Evolutionary conservation across 805 yeast species (phyloP).

Genomic region (Barnettozyma populi): DNA sequence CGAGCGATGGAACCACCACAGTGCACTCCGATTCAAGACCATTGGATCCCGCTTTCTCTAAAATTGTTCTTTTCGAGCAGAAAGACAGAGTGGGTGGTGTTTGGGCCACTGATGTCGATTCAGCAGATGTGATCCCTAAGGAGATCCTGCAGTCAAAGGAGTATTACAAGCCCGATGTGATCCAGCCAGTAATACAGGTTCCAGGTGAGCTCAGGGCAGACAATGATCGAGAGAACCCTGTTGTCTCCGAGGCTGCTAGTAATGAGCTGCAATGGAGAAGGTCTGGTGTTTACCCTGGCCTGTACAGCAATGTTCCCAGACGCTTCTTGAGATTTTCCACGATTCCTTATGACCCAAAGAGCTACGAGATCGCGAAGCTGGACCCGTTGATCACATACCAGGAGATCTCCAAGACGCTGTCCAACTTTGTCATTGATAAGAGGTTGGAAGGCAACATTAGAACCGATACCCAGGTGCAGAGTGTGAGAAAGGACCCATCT

Average conservation of each 20-base stretch:
- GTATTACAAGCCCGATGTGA: conserved; percentile 29
- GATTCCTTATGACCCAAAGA: conserved; percentile 22
- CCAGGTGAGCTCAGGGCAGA: conserved; percentile 12
- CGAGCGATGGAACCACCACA: conserved; percentile 26
- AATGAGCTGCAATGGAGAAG: conserved; percentile 33
- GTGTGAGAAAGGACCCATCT: conserved; percentile 24
- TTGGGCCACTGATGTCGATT: conserved; percentile 29
- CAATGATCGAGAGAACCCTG: conserved; percentile 13
- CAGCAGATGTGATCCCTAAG: conserved; percentile 18
- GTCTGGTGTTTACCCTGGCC: conserved; percentile 31
- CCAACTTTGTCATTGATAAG: conserved; percentile 26
- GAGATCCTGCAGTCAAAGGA: conserved; percentile 24
- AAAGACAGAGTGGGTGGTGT: conserved; percentile 36
- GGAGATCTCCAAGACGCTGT: conserved; percentile 27
- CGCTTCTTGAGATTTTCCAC: conserved; percentile 34
- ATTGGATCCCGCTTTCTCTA: conserved; percentile 24
- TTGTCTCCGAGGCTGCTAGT: conserved; percentile 22
- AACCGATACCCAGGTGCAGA: conserved; percentile 33
- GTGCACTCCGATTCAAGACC: conserved; percentile 8
- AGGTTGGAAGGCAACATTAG: conserved; percentile 30
- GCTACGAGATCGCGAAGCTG: conserved; percentile 9
- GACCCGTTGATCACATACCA: conserved; percentile 33
- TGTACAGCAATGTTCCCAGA: conserved; percentile 37
- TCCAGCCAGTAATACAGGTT: conserved; percentile 20
- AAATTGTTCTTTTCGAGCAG: conserved; percentile 38